Evolutionary conservation across 2,329 filamentous ascomycete genomes (phyloP).

Genomic region (Laburnicola sp.): DNA sequence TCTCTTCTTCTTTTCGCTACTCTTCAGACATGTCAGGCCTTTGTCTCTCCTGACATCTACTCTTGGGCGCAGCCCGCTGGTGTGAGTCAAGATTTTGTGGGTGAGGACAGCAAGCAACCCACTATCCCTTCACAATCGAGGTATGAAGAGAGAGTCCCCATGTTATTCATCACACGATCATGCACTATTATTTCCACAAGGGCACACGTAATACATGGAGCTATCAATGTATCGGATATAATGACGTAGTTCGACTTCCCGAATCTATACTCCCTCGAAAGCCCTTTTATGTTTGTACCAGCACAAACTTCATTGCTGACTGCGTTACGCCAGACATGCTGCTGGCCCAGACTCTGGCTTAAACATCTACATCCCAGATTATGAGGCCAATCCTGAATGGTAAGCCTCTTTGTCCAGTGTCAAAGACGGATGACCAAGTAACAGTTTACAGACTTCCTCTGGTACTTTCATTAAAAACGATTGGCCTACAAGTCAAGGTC

Average conservation of each 20-base stretch:
- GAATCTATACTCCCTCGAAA: too few relatives aligned
- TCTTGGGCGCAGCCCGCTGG: slow-evolving; percentile 2
- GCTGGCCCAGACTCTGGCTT: slow-evolving; percentile 7
- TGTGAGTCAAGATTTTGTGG: slow-evolving; percentile 1
- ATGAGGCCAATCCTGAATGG: slow-evolving; percentile 5
- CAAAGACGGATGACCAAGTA: not conserved
- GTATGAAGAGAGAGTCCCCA: too few relatives aligned
- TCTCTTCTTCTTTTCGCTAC: slow-evolving; percentile 4
- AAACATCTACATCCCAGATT: slow-evolving; percentile 9
- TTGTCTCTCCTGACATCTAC: slow-evolving; percentile 7
- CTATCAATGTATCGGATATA: not conserved
- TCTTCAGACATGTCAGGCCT: slow-evolving; percentile 4
- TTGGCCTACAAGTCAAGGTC: slow-evolving; percentile 10
- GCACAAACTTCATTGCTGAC: not conserved
- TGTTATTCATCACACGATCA: too few relatives aligned
- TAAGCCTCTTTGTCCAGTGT: not conserved
- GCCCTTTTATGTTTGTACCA: too few relatives aligned
- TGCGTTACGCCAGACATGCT: not conserved
- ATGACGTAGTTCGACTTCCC: too few relatives aligned
- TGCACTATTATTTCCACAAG: too few relatives aligned
- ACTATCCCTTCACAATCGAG: slow-evolving; percentile 7
- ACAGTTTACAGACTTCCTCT: slow-evolving; percentile 3
- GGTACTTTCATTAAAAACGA: slow-evolving; percentile 8
- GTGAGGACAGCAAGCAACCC: not conserved
- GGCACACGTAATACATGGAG: too few relatives aligned